phyloP scores from a whole-genome alignment of 257 asterid species.

The Nicotiana knightiana region DNA sequence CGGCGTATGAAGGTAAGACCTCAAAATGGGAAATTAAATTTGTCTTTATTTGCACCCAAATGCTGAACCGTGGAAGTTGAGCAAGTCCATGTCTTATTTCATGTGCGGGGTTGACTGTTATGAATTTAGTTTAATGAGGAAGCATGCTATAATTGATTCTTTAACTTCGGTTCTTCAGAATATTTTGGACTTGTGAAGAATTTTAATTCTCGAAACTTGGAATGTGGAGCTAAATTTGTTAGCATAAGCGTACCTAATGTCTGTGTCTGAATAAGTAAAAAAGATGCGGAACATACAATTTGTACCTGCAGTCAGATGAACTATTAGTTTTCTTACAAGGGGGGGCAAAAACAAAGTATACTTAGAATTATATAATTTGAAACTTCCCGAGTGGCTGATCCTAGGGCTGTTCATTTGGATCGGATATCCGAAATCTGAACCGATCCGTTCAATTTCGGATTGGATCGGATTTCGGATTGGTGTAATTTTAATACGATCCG shows the following conservation, averaged over 20 bases:
- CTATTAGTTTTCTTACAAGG: not conserved
- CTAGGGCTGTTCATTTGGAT: too few species aligned
- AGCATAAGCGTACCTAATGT: not conserved
- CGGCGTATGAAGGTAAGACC: slow-evolving; percentile 80
- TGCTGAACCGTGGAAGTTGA: not conserved
- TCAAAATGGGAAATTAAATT: not conserved
- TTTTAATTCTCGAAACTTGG: not conserved
- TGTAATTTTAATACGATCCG: too few species aligned
- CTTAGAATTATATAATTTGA: not conserved
- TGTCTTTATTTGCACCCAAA: not conserved
- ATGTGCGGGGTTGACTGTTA: not conserved
- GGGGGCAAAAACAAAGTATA: not conserved
- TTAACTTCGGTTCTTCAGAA: not conserved
- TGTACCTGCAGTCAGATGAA: not conserved
- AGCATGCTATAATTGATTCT: not conserved
- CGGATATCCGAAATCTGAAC: too few species aligned
- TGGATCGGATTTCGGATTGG: too few species aligned
- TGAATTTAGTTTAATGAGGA: not conserved
- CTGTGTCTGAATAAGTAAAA: not conserved
- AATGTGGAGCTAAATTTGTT: not conserved
- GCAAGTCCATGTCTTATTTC: not conserved
- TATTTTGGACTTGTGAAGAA: not conserved
- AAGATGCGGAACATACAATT: not conserved
- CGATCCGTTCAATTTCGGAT: too few species aligned
- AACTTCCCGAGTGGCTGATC: not conserved